Base-by-base conservation (phyloP, 1,139 yeast species). In the Pichia sp. region DNA sequence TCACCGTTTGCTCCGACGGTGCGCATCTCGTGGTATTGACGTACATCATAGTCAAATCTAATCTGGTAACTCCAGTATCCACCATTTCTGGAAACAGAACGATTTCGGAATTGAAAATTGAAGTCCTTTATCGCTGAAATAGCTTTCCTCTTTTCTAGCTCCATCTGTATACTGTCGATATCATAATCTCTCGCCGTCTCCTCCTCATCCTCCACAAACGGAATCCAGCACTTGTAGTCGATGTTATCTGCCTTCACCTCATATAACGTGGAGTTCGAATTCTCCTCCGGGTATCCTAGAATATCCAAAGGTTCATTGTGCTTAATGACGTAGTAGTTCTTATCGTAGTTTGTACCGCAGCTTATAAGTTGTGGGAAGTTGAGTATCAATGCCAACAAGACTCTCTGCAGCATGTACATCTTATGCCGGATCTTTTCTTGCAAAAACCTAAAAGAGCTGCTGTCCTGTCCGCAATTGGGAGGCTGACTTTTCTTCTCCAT, bases 11-110 rank as follows among this genome's bases (percentile, higher is more conserved):
- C 8, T 14, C 42, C 50, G 4, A 46, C 9, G 31, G 20, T 31
- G 9, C 33, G 42, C 6, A 16, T 29, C 17, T 33, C 24, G n/a
- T 58, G 60, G 31, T 27, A 29, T 24, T 56, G 59, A n/a, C 45
- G 45, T 4, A 59, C 46, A 17, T 51, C 49, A 10, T 49, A 34
- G 45, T 58, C 56, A 53, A 53, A 55, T 40, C 50, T 46, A 2
- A 56, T 17, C 8, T 38, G 29, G 42, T 64, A 64, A 14, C 54
- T 55, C 67, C 67, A 64, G 49, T 57, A 63, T 2, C 60, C 58
- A 14, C 34, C 47, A 16, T 52, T 48, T 3, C 36, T 24, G 4
- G 6, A 8, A 6, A 24, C 46, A 33, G 12, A 8, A 1, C 17
- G 34, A 31, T 17, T 45, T 42, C 55, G 41, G 14, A 38, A 12